Evolutionary conservation across 164 flowering plant species (phyloP), one percentile per base, ranked within the genome.

Genomic region (Stephania yunnanensis): DNA sequence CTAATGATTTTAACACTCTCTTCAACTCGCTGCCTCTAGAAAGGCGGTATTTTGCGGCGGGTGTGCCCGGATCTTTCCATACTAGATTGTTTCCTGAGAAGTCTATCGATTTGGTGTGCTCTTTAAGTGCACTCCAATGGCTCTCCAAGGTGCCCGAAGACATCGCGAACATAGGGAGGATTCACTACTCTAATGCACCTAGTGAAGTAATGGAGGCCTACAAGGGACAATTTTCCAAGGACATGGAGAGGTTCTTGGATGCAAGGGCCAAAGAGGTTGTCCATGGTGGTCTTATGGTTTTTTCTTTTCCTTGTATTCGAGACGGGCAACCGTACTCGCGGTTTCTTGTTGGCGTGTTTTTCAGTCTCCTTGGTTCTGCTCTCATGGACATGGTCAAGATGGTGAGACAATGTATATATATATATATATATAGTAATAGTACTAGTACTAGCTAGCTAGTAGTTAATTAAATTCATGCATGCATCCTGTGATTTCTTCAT

Each of bases 1-100:
- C 72, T 9, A 81, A 81, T 25, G 83, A 82, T 69, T 82, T 82
- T 76, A 82, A 82, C 74, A 68, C 70, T n/a, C 78, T 82, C 29
- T 76, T 76, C 48, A 11, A 52, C 10, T 70, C 80, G 42, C 76
- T 82, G 5, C 80, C 84, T 46, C 12, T 74, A 9, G 65, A 67
- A 17, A 64, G 71, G n/a, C 73, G 11, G 36, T 81, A 77, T 71
- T 77, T 76, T 15, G 80, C 52, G 0, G 71, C 75, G 0, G 84
- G 81, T 0, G 76, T 77, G 0, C 84, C 84, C 0, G 84, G 84
- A 10, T 71, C 81, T 5, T 81, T 81, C 58, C 30, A 79, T n/a
- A 67, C 52, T 3, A 73, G 80, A 1, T 73, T 81, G 31, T 79
- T 82, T 50, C 84, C 81, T 4, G 58, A 71, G 68, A 67, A 64